phyloP scores from a whole-genome alignment of 106 monocot species.

The Dendrobium catenatum region DNA sequence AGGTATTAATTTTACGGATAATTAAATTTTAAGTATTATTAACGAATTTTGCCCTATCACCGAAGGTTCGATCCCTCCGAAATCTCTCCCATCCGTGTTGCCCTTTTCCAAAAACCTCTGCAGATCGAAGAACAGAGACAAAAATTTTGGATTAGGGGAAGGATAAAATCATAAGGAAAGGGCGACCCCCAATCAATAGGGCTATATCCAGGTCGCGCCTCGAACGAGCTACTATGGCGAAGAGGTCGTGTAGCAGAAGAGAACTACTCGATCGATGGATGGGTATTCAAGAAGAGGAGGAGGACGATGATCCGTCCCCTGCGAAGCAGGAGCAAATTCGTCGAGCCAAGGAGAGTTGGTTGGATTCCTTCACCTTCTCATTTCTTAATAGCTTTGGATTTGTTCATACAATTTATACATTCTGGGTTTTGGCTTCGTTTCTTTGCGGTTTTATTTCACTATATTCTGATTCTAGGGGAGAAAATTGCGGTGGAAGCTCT shows the following conservation, averaged over 20 bases:
- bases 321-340: background rate
- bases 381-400: background rate
- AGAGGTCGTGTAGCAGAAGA: slow-evolving; percentile 6
- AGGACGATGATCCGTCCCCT: slow-evolving; percentile 6
- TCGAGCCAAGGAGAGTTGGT: slow-evolving; percentile 4
- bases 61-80: too few species aligned
- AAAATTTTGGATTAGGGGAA: background rate
- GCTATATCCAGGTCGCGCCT: background rate
- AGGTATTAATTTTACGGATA: too few species aligned
- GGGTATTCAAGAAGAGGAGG: slow-evolving; percentile 3
- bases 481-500: background rate
- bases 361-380: slow-evolving; percentile 1
- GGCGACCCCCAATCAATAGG: background rate
- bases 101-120: too few species aligned
- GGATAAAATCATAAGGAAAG: background rate
- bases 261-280: slow-evolving; percentile 8
- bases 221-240: background rate
- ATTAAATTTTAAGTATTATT: too few species aligned
- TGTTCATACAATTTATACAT: background rate
- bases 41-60: too few species aligned
- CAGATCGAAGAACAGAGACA: background rate
- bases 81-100: too few species aligned
- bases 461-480: background rate
- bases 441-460: background rate
- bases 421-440: background rate